phyloP scores from a whole-genome alignment of 2,329 filamentous ascomycete species.

The Calonectria pteridis region DNA sequence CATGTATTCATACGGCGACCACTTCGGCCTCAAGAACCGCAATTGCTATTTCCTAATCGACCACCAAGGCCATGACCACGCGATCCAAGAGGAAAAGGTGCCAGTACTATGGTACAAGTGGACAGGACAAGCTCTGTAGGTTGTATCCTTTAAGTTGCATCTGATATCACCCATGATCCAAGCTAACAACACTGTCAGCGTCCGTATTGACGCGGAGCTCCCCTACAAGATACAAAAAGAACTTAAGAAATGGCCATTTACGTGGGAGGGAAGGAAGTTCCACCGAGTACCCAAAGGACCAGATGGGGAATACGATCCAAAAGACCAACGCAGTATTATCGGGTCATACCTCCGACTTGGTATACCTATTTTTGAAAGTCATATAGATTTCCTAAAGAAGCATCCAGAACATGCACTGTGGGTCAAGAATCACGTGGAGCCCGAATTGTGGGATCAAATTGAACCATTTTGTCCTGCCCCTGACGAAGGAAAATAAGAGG shows the following conservation, averaged over 20 bases:
- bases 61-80: conserved; percentile 29
- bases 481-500: background rate
- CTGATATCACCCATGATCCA: background rate
- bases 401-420: conserved; percentile 27
- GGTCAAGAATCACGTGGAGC: conserved; percentile 18
- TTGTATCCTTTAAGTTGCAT: background rate
- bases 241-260: conserved; percentile 31
- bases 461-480: conserved; percentile 13
- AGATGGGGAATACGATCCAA: conserved; percentile 24
- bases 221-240: conserved; percentile 24
- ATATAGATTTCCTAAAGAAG: conserved; percentile 21
- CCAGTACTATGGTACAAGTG: conserved; percentile 31
- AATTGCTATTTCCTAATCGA: conserved; percentile 33
- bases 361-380: background rate
- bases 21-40: conserved; percentile 28
- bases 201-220: conserved; percentile 13
- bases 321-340: conserved; percentile 3
- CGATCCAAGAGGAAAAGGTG: conserved; percentile 15
- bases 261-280: conserved; percentile 28
- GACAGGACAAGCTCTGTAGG: conserved; percentile 34
- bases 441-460: conserved; percentile 7
- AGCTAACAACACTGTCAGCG: conserved; percentile 14
- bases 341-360: conserved; percentile 14
- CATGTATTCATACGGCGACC: background rate
- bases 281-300: conserved; percentile 2